Base-by-base conservation (phyloP, 1,139 yeast species). In the Barnettozyma hawaiiensis region DNA sequence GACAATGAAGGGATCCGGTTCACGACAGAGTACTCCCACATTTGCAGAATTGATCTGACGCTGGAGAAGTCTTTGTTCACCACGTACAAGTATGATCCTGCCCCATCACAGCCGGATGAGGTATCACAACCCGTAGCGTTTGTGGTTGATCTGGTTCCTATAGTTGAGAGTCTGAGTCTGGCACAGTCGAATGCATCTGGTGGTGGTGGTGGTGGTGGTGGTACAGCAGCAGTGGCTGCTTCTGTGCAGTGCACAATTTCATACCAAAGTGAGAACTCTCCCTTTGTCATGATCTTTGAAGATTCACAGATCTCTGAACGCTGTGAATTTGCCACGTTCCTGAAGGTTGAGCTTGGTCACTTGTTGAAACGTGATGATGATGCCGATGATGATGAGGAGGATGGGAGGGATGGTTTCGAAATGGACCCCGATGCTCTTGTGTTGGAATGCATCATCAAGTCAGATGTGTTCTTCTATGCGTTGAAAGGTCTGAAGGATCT, bases 271-370 rank as follows among this genome's bases (percentile, higher is more conserved):
- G 69, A 69, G 12, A 94, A 94, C 0, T 57, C 69, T 7, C 90
- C 94, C 0, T 75, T 87, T 44, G 69, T 78, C 2, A 61, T 86
- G 19, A 81, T 80, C 21, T 85, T 85, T 60, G 89, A 83, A 54
- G 95, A 85, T 58, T 71, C 75, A 2, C 61, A 71, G 40, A 76
- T 86, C 51, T 75, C 81, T 33, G 95, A 87, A 53, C 70, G 76
- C 45, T 79, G 87, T 48, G 90, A 84, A 53, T 76, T 86, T 49
- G 64, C 73, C 3, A 85, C 95, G 0, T 56, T 73, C 37, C 51
- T 59, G 3, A 61, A 60, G 35, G 19, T 52, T 16, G 58, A 53
- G 20, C 20, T 42, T 16, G 24, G 39, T 5, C 45, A 42, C 18
- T 11, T 42, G 18, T 20, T 31, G 31, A 24, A n/a, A 7, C 19